These are phyloP conservation scores for Tagetes erecta DNA, from an alignment of 129 eudicot genomes.

Conservation along the genomic window DNA sequence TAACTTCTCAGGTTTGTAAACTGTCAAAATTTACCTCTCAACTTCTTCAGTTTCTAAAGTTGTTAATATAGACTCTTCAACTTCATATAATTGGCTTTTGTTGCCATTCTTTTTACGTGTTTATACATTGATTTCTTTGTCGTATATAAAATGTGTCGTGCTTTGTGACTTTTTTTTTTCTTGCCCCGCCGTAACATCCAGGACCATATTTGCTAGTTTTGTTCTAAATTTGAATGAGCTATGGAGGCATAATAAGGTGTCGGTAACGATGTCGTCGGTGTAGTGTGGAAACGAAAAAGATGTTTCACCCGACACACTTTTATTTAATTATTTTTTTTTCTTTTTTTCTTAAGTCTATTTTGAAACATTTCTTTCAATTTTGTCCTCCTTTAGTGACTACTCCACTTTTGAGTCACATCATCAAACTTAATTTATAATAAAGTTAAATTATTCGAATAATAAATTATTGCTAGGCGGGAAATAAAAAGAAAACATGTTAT, in stretches of 20 bases:
- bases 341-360: not conserved
- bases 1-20: no score
- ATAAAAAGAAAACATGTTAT: not conserved
- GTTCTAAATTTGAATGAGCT: slow-evolving; percentile 8
- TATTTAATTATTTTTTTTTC: not conserved
- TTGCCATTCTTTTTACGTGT: no score
- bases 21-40: no score
- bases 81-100: no score
- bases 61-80: no score
- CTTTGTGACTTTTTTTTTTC: no score
- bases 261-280: slow-evolving; percentile 42
- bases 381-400: slow-evolving; percentile 8
- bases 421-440: not conserved
- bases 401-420: slow-evolving; percentile 24
- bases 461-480: not conserved
- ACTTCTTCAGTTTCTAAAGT: no score
- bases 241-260: slow-evolving; percentile 16
- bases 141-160: no score
- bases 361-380: slow-evolving; percentile 14
- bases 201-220: no score
- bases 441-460: not conserved
- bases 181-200: no score
- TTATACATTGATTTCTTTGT: no score
- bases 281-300: slow-evolving; percentile 30
- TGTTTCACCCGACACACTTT: slow-evolving; percentile 28